Percentiles rank a stretch among this genome's conserved stretches.
Evolutionary conservation across 169 alveolate genomes (phyloP).

Genomic region (Cytauxzoon felis): DNA sequence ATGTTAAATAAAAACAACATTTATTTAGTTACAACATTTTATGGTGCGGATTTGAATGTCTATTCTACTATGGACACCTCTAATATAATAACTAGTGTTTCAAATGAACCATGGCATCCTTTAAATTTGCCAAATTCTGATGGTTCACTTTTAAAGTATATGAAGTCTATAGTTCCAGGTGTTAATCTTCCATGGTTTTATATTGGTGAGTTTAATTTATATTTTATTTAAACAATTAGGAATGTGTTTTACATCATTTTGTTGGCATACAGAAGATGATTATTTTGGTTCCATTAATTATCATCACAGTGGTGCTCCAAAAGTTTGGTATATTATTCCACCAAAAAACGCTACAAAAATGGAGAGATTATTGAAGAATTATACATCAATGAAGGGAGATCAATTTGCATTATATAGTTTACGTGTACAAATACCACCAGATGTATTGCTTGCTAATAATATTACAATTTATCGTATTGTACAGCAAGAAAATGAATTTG

Average conservation of each 20-base stretch:
- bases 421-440: slow-evolving; percentile 84
- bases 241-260: slow-evolving; percentile 87
- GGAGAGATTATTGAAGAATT: slow-evolving; percentile 76
- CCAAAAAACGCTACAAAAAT: slow-evolving; percentile 78
- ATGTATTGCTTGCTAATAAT: slow-evolving; percentile 74
- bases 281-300: slow-evolving; percentile 88
- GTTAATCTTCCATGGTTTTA: slow-evolving; percentile 90
- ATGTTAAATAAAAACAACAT: neutral
- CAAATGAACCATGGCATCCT: slow-evolving; percentile 73
- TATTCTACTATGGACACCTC: slow-evolving; percentile 24
- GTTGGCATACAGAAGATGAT: slow-evolving; percentile 96
- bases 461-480: slow-evolving; percentile 79
- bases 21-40: slow-evolving; percentile 25
- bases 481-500: slow-evolving; percentile 86
- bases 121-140: slow-evolving; percentile 63
- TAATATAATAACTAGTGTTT: slow-evolving; percentile 29
- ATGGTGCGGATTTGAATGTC: slow-evolving; percentile 72
- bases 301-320: slow-evolving; percentile 91
- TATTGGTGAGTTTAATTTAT: slow-evolving; percentile 23
- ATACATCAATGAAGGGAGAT: slow-evolving; percentile 51
- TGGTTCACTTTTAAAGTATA: slow-evolving; percentile 75
- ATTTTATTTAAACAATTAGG: slow-evolving; percentile 63
- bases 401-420: slow-evolving; percentile 75
- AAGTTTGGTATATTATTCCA: slow-evolving; percentile 92
- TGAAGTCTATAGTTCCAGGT: slow-evolving; percentile 81